Conservation (phyloP, 2,329 filamentous ascomycete species). For the Trichophyton mentagrophytes region DNA sequence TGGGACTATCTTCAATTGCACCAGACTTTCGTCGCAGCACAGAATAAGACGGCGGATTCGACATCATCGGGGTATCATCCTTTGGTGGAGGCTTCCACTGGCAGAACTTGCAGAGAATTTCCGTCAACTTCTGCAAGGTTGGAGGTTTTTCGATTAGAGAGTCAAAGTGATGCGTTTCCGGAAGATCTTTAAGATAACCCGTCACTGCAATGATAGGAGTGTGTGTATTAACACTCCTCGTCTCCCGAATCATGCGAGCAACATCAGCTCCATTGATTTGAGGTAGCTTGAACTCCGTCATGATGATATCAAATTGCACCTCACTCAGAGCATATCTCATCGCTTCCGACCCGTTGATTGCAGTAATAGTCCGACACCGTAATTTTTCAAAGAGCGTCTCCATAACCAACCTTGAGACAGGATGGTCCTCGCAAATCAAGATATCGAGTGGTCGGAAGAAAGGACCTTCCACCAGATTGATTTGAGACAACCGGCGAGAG, state of each 20-base stretch:
- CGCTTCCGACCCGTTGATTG: conserved; percentile 79
- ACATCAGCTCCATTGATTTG: conserved; percentile 93
- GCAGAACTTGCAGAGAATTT: conserved; percentile 75
- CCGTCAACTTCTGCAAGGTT: conserved; percentile 77
- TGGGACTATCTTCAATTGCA: conserved; percentile 67
- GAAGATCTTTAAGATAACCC: conserved; percentile 93
- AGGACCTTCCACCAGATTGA: conserved; percentile 71
- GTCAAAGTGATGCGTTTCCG: conserved; percentile 90
- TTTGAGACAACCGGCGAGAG: conserved; percentile 83
- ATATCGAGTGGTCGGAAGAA: conserved; percentile 85
- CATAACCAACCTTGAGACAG: conserved; percentile 96
- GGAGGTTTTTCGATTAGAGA: conserved; percentile 93
- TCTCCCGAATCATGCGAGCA: conserved; percentile 93
- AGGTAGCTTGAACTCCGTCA: conserved; percentile 91
- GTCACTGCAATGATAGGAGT: conserved; percentile 96
- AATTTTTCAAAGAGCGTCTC: conserved; percentile 92
- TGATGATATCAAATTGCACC: conserved; percentile 97
- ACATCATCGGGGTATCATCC: conserved; percentile 43
- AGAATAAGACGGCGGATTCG: conserved; percentile 44
- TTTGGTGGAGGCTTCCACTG: conserved; percentile 78
- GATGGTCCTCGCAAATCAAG: conserved; percentile 93
- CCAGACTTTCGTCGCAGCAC: conserved; percentile 52
- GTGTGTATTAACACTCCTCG: conserved; percentile 84
- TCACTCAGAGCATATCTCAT: conserved; percentile 90
- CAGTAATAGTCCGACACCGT: conserved; percentile 84